These are phyloP conservation scores for Alternaria consortialis DNA, from an alignment of 2,329 filamentous ascomycete genomes.

Conservation along the genomic window DNA sequence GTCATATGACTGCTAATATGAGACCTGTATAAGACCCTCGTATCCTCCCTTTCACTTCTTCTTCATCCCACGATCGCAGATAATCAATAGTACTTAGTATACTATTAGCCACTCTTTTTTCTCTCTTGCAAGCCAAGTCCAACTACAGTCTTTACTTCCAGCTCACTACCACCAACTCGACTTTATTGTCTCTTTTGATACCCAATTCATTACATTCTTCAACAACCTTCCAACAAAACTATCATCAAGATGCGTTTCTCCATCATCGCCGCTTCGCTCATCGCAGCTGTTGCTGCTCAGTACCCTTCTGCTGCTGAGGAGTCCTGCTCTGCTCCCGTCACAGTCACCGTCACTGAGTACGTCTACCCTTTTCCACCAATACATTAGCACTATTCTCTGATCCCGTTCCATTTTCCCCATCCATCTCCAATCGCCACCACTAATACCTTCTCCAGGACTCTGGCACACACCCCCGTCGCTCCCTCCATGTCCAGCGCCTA, in stretches of 20 bases:
- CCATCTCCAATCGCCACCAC: background rate
- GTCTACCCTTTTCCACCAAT: constrained; percentile 9
- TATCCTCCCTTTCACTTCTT: background rate
- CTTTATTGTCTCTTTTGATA: constrained; percentile 17
- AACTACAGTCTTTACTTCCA: constrained; percentile 23
- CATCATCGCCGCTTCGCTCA: constrained; percentile 36
- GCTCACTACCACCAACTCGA: constrained; percentile 10
- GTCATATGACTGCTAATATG: constrained; percentile 26
- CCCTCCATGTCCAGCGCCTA: constrained; percentile 33
- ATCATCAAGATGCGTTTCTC: constrained; percentile 45
- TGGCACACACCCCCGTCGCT: constrained; percentile 33
- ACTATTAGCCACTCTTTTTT: constrained; percentile 44
- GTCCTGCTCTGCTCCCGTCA: constrained; percentile 33
- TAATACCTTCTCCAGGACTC: constrained; percentile 21
- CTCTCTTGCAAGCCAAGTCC: constrained; percentile 8
- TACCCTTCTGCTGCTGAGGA: constrained; percentile 28
- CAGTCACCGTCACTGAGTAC: constrained; percentile 44
- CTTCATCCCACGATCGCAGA: constrained; percentile 18
- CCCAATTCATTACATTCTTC: constrained; percentile 16
- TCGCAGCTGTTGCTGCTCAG: constrained; percentile 37
- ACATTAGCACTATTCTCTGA: no score
- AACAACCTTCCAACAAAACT: constrained; percentile 11
- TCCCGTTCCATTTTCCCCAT: background rate
- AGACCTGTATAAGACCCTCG: constrained; percentile 25
- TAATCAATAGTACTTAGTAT: constrained; percentile 36